These are phyloP conservation scores for Podospora appendiculata DNA, from an alignment of 495 filamentous ascomycete genomes.

Conservation along the genomic window DNA sequence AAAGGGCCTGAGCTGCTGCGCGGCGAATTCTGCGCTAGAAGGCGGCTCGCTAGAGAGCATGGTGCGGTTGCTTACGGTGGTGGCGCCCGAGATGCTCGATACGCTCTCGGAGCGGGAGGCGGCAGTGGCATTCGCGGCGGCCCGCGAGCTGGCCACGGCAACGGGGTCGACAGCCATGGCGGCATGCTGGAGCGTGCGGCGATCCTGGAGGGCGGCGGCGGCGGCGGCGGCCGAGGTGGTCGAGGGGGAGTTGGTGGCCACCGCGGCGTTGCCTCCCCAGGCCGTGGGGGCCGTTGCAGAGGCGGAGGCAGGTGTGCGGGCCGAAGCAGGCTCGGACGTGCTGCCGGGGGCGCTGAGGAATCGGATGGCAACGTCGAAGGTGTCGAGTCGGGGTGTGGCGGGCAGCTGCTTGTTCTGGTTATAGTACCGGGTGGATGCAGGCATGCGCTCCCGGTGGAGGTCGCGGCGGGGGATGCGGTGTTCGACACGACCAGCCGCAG, in stretches of 20 bases:
- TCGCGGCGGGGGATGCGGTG: constrained; percentile 9
- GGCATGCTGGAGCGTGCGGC: constrained; percentile 25
- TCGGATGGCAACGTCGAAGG: constrained; percentile 17
- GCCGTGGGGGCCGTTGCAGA: constrained; percentile 11
- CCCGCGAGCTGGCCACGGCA: constrained; percentile 17
- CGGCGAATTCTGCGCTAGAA: constrained; percentile 13
- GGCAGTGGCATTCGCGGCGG: constrained; percentile 8
- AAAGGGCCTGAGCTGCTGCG: constrained; percentile 52
- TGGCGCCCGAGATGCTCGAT: constrained; percentile 26
- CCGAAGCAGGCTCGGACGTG: constrained; percentile 19
- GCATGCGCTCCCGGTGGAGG: constrained; percentile 18
- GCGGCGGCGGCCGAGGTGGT: constrained; percentile 1
- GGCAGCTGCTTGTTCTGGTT: constrained; percentile 28
- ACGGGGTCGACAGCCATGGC: constrained; percentile 27
- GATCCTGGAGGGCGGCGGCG: constrained; percentile 14
- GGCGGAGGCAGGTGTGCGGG: constrained; percentile 17
- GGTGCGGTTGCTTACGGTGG: constrained; percentile 26
- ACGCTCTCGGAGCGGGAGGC: constrained; percentile 30
- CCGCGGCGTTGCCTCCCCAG: background rate
- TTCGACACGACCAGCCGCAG: constrained; percentile 1
- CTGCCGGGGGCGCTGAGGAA: constrained; percentile 20
- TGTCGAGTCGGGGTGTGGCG: constrained; percentile 28
- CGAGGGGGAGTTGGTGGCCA: constrained; percentile 1
- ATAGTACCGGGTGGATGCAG: constrained; percentile 18
- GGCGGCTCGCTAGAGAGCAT: constrained; percentile 26